Conservation (phyloP, 179 eudicot species). For the Vitellaria paradoxa region DNA sequence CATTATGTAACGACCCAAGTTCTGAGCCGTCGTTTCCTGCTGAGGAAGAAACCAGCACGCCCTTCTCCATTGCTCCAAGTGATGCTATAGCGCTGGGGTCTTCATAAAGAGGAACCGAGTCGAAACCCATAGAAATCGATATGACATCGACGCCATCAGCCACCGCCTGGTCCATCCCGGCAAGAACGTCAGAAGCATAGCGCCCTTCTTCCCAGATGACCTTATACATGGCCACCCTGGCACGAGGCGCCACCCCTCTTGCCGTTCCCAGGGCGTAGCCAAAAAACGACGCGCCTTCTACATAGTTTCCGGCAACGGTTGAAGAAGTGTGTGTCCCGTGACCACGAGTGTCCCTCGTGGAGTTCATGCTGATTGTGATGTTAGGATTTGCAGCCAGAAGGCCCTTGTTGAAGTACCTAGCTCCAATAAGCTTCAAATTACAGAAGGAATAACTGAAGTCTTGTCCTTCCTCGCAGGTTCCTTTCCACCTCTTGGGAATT, state of each 20-base stretch:
- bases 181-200: conserved; percentile 25
- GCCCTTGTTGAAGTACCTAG: conserved; percentile 36
- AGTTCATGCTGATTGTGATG: conserved; percentile 19
- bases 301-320: conserved; percentile 37
- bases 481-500: conserved; percentile 35
- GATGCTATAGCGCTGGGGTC: conserved; percentile 31
- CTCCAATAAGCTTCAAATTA: conserved; percentile 41
- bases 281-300: conserved; percentile 32
- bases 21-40: conserved; percentile 32
- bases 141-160: conserved; percentile 48
- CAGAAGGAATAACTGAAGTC: conserved; percentile 35
- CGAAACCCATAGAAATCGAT: conserved; percentile 37
- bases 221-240: conserved; percentile 46
- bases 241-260: conserved; percentile 48
- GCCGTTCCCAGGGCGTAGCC: conserved; percentile 45
- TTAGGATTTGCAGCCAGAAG: conserved; percentile 17
- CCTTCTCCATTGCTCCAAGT: conserved; percentile 35
- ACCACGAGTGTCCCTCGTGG: conserved; percentile 37
- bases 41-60: conserved; percentile 31
- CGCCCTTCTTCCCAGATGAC: conserved; percentile 31
- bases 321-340: conserved; percentile 53
- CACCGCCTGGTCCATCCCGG: conserved; percentile 31
- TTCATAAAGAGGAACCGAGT: conserved; percentile 4
- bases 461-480: conserved; percentile 29
- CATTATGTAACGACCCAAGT: conserved; percentile 18